Percentiles rank a stretch among this genome's conserved stretches.
phyloP scores from a whole-genome alignment of 257 asterid species.

The Apocynum venetum region DNA sequence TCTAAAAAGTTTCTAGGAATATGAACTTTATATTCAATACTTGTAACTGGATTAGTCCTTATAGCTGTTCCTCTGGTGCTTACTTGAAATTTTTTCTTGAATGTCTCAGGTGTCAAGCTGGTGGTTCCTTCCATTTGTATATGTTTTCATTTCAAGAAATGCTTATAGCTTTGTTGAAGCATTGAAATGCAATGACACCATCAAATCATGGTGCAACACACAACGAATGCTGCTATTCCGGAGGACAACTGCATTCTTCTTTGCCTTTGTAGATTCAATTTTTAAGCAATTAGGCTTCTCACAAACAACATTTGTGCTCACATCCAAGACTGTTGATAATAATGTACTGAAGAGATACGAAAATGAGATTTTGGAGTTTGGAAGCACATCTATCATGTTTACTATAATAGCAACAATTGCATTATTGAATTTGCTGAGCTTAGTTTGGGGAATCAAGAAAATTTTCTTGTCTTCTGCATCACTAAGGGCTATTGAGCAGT shows the following conservation, averaged over 20 bases:
- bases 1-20: too few species aligned
- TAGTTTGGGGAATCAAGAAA: conserved; percentile 38
- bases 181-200: conserved; percentile 36
- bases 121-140: conserved; percentile 58
- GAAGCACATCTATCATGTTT: conserved; percentile 47
- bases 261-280: conserved; percentile 50
- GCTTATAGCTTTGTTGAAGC: conserved; percentile 37
- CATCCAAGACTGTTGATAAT: conserved; percentile 55
- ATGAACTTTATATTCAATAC: too few species aligned
- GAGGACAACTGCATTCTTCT: conserved; percentile 44
- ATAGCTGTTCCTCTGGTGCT: background rate
- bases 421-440: conserved; percentile 44
- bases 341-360: conserved; percentile 43
- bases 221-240: conserved; percentile 53
- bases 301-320: conserved; percentile 38
- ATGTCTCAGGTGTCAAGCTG: conserved; percentile 38
- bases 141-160: conserved; percentile 29
- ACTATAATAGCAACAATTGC: conserved; percentile 46
- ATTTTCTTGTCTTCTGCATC: conserved; percentile 9
- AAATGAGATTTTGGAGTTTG: conserved; percentile 54
- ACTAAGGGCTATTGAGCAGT: background rate
- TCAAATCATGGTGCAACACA: conserved; percentile 61
- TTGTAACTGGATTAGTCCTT: too few species aligned
- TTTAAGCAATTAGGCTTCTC: conserved; percentile 45
- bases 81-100: background rate